Percentiles rank a stretch among this genome's conserved stretches.
phyloP scores from a whole-genome alignment of 2,329 filamentous ascomycete species.

The Elsinoe fawcettii region DNA sequence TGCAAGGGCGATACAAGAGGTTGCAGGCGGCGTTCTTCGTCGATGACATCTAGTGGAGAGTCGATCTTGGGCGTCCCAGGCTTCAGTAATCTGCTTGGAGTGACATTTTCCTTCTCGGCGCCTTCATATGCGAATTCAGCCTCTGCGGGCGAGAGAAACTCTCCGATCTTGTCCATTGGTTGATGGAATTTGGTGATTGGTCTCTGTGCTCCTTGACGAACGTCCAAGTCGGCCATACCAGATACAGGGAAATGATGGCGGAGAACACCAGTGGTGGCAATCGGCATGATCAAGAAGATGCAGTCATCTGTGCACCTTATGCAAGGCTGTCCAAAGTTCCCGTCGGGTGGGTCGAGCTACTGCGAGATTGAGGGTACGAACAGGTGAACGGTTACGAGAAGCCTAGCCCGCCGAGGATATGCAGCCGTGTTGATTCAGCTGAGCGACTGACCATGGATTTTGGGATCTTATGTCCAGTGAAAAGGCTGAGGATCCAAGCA shows the following conservation, averaged over 20 bases:
- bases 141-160: slow-evolving; percentile 8
- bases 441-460: not conserved
- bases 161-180: slow-evolving; percentile 8
- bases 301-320: not conserved
- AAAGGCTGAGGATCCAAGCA: not conserved
- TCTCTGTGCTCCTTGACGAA: slow-evolving; percentile 5
- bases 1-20: not conserved
- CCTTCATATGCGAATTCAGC: slow-evolving; percentile 10
- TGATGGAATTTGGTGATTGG: slow-evolving; percentile 4
- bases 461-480: not conserved
- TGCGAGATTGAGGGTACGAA: not conserved
- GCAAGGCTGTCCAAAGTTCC: not conserved
- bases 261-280: not conserved
- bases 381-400: not conserved
- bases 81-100: not conserved
- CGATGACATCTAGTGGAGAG: slow-evolving; percentile 9
- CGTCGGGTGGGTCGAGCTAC: not conserved
- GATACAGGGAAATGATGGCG: slow-evolving; percentile 8
- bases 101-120: slow-evolving; percentile 1
- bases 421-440: not conserved
- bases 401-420: not conserved
- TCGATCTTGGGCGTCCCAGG: not conserved
- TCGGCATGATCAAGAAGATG: slow-evolving; percentile 3
- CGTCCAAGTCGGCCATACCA: slow-evolving; percentile 3
- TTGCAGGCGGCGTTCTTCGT: not conserved